Conservation (phyloP, 345 rosid genomes). For the Eucalyptus sp. region DNA sequence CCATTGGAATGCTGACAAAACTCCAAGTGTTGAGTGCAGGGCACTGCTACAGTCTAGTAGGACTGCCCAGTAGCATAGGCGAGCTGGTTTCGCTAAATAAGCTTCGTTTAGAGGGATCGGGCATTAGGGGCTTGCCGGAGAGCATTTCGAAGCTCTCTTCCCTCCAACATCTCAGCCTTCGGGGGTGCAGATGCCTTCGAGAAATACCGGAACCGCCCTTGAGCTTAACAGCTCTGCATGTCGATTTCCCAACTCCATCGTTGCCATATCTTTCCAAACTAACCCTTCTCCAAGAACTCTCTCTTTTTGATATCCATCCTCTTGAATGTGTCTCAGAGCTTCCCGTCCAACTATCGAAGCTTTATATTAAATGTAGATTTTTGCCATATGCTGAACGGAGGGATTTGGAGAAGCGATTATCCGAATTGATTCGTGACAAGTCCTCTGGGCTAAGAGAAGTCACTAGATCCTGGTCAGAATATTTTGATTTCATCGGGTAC, state of each 20-base stretch:
- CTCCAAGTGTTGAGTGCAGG: not conserved
- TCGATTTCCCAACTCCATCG: not conserved
- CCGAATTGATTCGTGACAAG: too few relatives aligned
- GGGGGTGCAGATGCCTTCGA: fast-evolving
- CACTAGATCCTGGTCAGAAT: too few relatives aligned
- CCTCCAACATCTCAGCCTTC: not conserved
- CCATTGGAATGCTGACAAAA: not conserved
- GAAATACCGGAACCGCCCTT: not conserved
- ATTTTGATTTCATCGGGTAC: fast-evolving
- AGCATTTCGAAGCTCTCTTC: not conserved
- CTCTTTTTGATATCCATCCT: not conserved
- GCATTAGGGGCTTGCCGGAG: not conserved
- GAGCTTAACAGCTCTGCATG: not conserved
- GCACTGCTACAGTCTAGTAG: too few relatives aligned
- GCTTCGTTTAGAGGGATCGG: fast-evolving
- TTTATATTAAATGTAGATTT: too few relatives aligned
- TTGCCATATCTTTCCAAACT: not conserved
- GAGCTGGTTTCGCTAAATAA: not conserved
- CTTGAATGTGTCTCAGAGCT: not conserved
- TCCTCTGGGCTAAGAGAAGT: too few relatives aligned
- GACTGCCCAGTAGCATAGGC: not conserved
- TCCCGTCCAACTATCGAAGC: not conserved
- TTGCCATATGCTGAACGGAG: fast-evolving
- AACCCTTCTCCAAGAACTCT: not conserved
- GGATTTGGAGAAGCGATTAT: too few relatives aligned